Percentiles rank a stretch among this genome's conserved stretches.
These are phyloP conservation scores for Candida nonsorbophila DNA, from an alignment of 805 yeast genomes.

Conservation along the genomic window DNA sequence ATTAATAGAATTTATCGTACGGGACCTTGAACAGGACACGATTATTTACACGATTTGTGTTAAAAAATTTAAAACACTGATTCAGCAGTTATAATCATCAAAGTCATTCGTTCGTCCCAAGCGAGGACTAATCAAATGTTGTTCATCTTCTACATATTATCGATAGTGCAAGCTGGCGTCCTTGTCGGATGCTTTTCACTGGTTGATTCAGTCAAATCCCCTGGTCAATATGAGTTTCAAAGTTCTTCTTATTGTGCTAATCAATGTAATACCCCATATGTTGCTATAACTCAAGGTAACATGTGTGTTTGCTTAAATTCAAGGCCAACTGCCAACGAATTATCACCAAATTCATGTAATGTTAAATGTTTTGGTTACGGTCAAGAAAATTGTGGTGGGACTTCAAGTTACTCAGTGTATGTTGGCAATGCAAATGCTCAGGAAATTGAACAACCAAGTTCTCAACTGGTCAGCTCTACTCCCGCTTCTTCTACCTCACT, in stretches of 20 bases:
- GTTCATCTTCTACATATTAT: not conserved
- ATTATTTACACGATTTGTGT: no score
- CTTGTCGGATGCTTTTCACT: constrained; percentile 25
- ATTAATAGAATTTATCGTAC: no score
- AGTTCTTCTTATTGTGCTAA: constrained; percentile 22
- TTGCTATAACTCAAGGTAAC: constrained; percentile 31
- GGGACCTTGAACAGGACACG: no score
- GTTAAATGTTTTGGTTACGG: constrained; percentile 31
- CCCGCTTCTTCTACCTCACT: constrained; percentile 6
- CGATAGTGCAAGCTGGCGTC: constrained; percentile 1
- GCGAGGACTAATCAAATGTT: no score
- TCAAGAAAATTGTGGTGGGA: constrained; percentile 33
- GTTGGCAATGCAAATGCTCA: constrained; percentile 13
- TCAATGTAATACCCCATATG: constrained; percentile 29
- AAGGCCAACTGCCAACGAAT: constrained; percentile 17
- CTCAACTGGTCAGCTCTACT: constrained; percentile 4
- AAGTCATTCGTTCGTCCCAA: no score
- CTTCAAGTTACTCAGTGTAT: constrained; percentile 23
- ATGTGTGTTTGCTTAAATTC: constrained; percentile 33
- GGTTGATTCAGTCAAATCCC: constrained; percentile 17
- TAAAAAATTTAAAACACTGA: no score
- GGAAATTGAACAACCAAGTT: constrained; percentile 3
- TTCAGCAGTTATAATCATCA: no score
- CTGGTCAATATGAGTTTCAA: constrained; percentile 22
- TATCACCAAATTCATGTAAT: constrained; percentile 17